Conservation (phyloP, 345 rosid species). For the Raphanus sativus region DNA sequence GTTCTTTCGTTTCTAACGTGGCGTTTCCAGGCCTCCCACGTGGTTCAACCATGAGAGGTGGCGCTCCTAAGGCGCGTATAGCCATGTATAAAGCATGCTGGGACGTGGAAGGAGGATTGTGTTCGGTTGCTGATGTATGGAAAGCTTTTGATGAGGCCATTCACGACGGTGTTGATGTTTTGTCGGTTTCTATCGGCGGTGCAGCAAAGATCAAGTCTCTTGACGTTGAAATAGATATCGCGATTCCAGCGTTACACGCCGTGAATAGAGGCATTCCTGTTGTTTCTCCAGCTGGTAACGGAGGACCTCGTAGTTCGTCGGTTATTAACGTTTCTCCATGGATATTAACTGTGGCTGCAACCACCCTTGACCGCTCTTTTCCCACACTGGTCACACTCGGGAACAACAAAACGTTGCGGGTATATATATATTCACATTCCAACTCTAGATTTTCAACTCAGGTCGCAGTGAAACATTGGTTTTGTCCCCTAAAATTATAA, state of each 20-base stretch:
- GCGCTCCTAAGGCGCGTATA: constrained; percentile 47
- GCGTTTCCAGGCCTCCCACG: constrained; percentile 36
- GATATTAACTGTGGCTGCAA: constrained; percentile 51
- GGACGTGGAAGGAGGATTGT: constrained; percentile 37
- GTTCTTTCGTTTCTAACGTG: constrained; percentile 47
- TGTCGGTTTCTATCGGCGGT: constrained; percentile 46
- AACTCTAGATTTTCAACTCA: background rate
- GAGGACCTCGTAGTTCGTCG: constrained; percentile 34
- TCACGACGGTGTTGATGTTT: constrained; percentile 52
- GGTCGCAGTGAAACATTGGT: background rate
- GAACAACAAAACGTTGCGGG: constrained; percentile 32
- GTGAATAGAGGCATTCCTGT: constrained; percentile 43
- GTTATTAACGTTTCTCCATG: constrained; percentile 50
- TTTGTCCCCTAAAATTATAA: background rate
- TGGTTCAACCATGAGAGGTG: constrained; percentile 39
- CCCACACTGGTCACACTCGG: constrained; percentile 32
- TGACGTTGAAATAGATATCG: constrained; percentile 37
- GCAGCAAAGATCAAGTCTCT: constrained; percentile 1
- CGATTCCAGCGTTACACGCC: constrained; percentile 50
- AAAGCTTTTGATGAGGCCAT: constrained; percentile 56
- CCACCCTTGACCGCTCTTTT: constrained; percentile 48
- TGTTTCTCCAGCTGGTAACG: constrained; percentile 39
- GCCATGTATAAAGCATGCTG: constrained; percentile 58
- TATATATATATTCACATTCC: background rate
- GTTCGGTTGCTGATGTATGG: constrained; percentile 47